Base-by-base conservation (phyloP, 2,329 filamentous ascomycete species). In the Trematosphaeria pertusa region DNA sequence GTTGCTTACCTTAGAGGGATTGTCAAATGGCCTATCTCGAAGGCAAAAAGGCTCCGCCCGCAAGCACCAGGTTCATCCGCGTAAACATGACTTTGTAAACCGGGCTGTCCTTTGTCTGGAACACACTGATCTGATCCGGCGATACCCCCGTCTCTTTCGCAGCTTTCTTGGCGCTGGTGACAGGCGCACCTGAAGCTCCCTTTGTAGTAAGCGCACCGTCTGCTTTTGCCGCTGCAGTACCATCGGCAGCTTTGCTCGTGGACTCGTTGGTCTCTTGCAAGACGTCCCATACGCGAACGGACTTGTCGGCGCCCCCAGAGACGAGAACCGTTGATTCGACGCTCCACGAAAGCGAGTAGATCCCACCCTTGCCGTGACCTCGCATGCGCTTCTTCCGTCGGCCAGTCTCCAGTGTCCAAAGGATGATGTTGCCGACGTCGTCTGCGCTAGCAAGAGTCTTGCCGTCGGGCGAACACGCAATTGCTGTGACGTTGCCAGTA, bases 1-100 rank as follows among this genome's bases (percentile, higher is more conserved):
- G n/a, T n/a, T n/a, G n/a, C n/a, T n/a, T n/a, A n/a, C n/a, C n/a
- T n/a, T n/a, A n/a, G n/a, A n/a, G n/a, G n/a, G n/a, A n/a, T n/a
- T n/a, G n/a, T n/a, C n/a, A n/a, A n/a, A n/a, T n/a, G n/a, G n/a
- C n/a, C 31, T 35, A 44, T 14, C 32, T 30, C 21, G 21, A 21
- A 21, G 42, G 84, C 65, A 86, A 65, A 72, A 85, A 87, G 28
- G 82, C 82, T 31, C 92, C 91, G 36, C 89, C 91, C 17, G 91
- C 91, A 51, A 97, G 79, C 10, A 97, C 87, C 56, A 97, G 73
- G 69, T 99, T 99, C 90, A 96, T 97, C 50, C 91, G 81, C 3
- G 94, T 97, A 64, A 97, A 97, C 64, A 88, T 85, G 43, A 96
- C 92, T 74, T 93, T 94, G 73, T 95, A 89, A 9, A 97, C 89